A percentile compares a stretch with the other conserved stretches of the same genome.
Evolutionary conservation across 352 stramenopile species (phyloP).

Genomic region (Phytophthora pseudosyringae): DNA sequence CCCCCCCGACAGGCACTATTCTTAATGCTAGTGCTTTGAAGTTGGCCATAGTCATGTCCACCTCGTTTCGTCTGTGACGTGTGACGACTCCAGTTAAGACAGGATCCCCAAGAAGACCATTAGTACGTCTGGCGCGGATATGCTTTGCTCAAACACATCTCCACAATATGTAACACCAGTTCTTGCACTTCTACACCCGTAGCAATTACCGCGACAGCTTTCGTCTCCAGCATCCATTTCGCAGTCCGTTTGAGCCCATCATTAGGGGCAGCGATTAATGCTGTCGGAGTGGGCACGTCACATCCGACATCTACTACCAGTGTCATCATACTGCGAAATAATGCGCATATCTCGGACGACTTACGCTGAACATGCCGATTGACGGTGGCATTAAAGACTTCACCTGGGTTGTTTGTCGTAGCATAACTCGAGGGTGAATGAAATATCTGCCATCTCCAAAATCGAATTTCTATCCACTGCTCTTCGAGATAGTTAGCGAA

Average conservation of each 20-base stretch:
- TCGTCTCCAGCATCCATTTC: too few relatives aligned
- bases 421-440: conserved; percentile 15
- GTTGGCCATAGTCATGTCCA: too few relatives aligned
- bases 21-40: too few relatives aligned
- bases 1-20: too few relatives aligned
- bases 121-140: too few relatives aligned
- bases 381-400: conserved; percentile 10
- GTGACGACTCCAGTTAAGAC: too few relatives aligned
- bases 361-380: conserved; percentile 9
- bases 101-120: too few relatives aligned
- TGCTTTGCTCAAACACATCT: too few relatives aligned
- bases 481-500: conserved; percentile 7
- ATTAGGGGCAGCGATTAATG: background rate
- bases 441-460: conserved; percentile 15
- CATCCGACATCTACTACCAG: background rate
- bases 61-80: too few relatives aligned
- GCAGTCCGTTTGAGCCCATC: background rate
- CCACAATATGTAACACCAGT: too few relatives aligned
- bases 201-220: too few relatives aligned
- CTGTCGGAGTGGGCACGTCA: background rate
- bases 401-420: conserved; percentile 12
- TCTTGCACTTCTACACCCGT: too few relatives aligned
- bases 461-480: conserved; percentile 8
- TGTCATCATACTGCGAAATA: background rate
- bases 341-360: conserved; percentile 2